Conservation (phyloP, 164 flowering plant species). For the Vitis rotundifolia region DNA sequence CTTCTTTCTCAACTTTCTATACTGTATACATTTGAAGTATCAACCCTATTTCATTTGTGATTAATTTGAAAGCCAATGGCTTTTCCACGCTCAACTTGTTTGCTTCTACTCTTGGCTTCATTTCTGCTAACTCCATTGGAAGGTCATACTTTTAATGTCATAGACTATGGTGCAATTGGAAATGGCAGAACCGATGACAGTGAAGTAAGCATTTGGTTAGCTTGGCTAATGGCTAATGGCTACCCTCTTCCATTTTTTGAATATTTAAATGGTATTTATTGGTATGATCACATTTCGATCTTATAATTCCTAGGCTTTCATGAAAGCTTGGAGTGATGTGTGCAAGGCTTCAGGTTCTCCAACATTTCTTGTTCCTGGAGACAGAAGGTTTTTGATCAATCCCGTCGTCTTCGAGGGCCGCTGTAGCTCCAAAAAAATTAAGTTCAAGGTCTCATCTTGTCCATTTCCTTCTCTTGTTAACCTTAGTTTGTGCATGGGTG, state of each 20-base stretch:
- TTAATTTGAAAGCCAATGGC: too few species aligned
- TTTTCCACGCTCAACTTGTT: too few species aligned
- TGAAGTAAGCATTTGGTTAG: neutral
- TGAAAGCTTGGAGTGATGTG: constrained; percentile 5
- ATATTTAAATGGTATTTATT: neutral
- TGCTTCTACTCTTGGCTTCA: too few species aligned
- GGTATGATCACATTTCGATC: neutral
- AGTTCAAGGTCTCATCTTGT: neutral
- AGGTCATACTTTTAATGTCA: neutral
- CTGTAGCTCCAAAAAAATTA: constrained; percentile 1
- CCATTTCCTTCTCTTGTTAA: neutral
- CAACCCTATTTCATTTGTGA: too few species aligned
- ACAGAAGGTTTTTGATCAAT: constrained; percentile 5
- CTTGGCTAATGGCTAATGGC: too few species aligned
- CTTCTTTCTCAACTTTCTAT: too few species aligned
- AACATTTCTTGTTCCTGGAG: constrained; percentile 9
- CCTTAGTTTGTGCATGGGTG: neutral
- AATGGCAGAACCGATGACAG: constrained; percentile 6
- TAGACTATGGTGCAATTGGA: constrained; percentile 16
- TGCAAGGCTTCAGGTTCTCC: constrained; percentile 4
- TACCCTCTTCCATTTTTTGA: neutral
- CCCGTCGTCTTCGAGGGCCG: constrained; percentile 6
- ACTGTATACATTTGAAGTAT: too few species aligned
- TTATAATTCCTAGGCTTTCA: constrained; percentile 4
- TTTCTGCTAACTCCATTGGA: too few species aligned